phyloP scores from a whole-genome alignment of 352 stramenopile species.

The Pythium diclinum region DNA sequence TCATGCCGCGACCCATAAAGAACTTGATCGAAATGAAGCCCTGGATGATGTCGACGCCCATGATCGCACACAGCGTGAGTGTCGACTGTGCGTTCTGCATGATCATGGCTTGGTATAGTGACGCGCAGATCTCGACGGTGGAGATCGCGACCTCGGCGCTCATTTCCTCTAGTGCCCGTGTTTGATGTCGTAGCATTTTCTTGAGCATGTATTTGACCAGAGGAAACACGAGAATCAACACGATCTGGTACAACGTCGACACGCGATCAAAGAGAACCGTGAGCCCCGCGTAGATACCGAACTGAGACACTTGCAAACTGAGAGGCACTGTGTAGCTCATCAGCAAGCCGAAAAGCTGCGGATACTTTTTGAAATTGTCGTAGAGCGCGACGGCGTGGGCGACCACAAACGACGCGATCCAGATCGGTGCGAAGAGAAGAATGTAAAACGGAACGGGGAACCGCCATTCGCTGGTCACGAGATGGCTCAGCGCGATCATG shows the following conservation, averaged over 20 bases:
- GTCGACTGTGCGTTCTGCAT: slow-evolving; percentile 9
- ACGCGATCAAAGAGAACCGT: slow-evolving; percentile 10
- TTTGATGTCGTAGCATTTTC: not conserved
- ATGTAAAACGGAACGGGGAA: slow-evolving; percentile 16
- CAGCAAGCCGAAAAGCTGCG: not conserved
- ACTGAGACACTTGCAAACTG: slow-evolving; percentile 6
- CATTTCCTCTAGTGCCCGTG: slow-evolving; percentile 3
- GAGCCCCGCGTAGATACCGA: slow-evolving; percentile 10
- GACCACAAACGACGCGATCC: not conserved
- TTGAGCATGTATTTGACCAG: slow-evolving; percentile 19
- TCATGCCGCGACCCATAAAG: not conserved
- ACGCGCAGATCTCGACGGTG: slow-evolving; percentile 15
- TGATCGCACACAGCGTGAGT: slow-evolving; percentile 8
- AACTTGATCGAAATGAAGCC: slow-evolving; percentile 12
- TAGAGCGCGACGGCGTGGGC: slow-evolving; percentile 1
- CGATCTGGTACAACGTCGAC: slow-evolving; percentile 7
- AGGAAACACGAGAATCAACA: slow-evolving; percentile 8
- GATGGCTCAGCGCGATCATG: not conserved
- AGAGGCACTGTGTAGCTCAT: not conserved
- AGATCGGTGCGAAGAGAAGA: not conserved
- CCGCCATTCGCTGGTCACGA: not conserved
- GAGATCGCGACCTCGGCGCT: slow-evolving; percentile 12
- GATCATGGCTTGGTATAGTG: slow-evolving; percentile 22
- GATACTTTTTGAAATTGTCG: not conserved
- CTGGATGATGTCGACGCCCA: slow-evolving; percentile 16